Evolutionary conservation across 129 eudicot genomes (phyloP).

Genomic region (Escallonia rubra): DNA sequence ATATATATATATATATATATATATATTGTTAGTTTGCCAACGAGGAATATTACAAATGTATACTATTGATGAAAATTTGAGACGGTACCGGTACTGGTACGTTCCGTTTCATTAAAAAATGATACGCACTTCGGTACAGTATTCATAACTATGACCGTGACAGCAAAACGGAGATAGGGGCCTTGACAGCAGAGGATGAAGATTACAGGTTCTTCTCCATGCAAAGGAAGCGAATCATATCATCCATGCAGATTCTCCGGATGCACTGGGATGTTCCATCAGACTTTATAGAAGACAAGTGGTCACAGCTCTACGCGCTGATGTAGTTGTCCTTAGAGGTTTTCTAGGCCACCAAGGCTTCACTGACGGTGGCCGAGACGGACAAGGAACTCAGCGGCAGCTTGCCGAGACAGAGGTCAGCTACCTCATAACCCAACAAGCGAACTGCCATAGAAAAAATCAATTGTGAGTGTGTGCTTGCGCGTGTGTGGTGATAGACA

Average conservation of each 20-base stretch:
- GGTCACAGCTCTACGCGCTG: conserved; percentile 71
- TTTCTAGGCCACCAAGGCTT: conserved; percentile 59
- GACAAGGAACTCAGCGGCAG: conserved; percentile 68
- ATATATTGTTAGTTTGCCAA: too few species aligned
- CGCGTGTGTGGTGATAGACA: too few species aligned
- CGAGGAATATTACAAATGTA: too few species aligned
- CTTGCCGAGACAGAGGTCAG: conserved; percentile 92
- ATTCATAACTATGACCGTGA: too few species aligned
- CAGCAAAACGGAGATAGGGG: conserved; percentile 57
- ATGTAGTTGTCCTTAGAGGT: conserved; percentile 45
- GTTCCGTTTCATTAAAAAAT: too few species aligned
- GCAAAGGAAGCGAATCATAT: conserved; percentile 61
- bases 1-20: too few species aligned
- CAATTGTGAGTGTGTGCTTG: too few species aligned
- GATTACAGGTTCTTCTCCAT: conserved; percentile 42
- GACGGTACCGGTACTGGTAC: too few species aligned
- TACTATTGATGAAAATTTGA: too few species aligned
- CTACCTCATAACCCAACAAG: conserved; percentile 51
- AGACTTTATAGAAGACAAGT: not conserved
- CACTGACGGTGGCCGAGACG: conserved; percentile 48
- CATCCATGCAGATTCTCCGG: conserved; percentile 79
- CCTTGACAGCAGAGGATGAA: conserved; percentile 49
- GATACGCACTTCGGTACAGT: too few species aligned
- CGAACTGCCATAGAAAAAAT: conserved; percentile 62
- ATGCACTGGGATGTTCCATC: conserved; percentile 40